These are phyloP conservation scores for Paramecium tetraurelia DNA, from an alignment of 73 alveolate genomes.

Conservation along the genomic window DNA sequence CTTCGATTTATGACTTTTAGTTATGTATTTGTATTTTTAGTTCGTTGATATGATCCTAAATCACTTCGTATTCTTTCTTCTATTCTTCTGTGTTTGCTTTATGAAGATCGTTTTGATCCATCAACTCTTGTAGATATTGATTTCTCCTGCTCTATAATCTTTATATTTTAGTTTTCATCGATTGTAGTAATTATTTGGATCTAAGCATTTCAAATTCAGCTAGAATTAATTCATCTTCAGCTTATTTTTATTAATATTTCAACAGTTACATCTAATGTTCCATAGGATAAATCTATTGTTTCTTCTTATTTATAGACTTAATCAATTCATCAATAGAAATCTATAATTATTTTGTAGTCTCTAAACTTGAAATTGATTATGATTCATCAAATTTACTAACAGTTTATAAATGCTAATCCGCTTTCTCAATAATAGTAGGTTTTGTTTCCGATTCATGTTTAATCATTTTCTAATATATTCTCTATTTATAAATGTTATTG, in stretches of 20 bases:
- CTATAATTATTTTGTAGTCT: neutral
- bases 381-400: neutral
- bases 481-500: neutral
- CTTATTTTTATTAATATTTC: neutral
- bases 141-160: neutral
- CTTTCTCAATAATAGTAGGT: neutral
- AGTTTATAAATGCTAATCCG: neutral
- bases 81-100: neutral
- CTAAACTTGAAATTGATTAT: neutral
- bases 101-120: neutral
- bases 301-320: neutral
- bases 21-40: neutral
- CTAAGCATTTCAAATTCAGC: constrained; percentile 15
- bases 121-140: neutral
- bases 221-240: constrained; percentile 3
- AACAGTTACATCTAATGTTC: neutral
- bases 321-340: neutral
- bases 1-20: neutral
- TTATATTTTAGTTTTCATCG: neutral
- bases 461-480: neutral
- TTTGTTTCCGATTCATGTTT: neutral
- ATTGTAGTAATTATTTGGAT: neutral
- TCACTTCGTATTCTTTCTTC: neutral
- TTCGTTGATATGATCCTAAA: neutral
- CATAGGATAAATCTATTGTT: neutral